Percentiles rank a stretch among this genome's conserved stretches.
phyloP scores from a whole-genome alignment of 176 grass and related monocot genomes.

The Carex myosuroides region DNA sequence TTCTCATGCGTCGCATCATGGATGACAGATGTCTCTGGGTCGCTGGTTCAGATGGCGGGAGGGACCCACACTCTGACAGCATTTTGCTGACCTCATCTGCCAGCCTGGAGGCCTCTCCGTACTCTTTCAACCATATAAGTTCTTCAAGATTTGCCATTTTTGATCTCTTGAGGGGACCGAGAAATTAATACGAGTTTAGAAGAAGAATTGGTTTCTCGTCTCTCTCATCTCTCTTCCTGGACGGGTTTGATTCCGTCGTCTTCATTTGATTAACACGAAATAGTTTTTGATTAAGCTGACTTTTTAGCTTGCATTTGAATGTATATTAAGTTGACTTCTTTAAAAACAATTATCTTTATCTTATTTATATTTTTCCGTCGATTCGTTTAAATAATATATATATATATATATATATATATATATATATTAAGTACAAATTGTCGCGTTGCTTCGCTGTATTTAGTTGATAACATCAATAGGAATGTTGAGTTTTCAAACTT shows the following conservation, averaged over 20 bases:
- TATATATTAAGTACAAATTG: too few species aligned
- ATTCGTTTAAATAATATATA: too few species aligned
- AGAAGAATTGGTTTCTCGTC: background rate
- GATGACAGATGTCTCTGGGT: conserved; percentile 43
- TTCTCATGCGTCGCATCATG: conserved; percentile 53
- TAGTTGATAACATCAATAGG: too few species aligned
- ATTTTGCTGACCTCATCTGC: conserved; percentile 63
- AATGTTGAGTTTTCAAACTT: too few species aligned
- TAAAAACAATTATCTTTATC: too few species aligned
- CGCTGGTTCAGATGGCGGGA: conserved; percentile 51
- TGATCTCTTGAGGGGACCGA: background rate
- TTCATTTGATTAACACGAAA: too few species aligned
- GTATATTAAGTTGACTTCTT: background rate
- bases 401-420: too few species aligned
- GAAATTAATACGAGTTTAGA: background rate
- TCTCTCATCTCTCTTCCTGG: background rate
- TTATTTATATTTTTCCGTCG: too few species aligned
- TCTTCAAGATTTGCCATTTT: conserved; percentile 55
- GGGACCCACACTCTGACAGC: conserved; percentile 58
- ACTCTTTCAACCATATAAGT: conserved; percentile 53
- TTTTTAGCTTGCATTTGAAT: background rate
- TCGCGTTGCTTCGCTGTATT: too few species aligned
- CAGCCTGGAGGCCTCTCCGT: conserved; percentile 64
- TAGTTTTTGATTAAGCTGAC: background rate
- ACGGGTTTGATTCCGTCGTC: background rate